A percentile compares a stretch with the other conserved stretches of the same genome.
Conservation (phyloP, 305 asterid species). For the Fraxinus ornus region DNA sequence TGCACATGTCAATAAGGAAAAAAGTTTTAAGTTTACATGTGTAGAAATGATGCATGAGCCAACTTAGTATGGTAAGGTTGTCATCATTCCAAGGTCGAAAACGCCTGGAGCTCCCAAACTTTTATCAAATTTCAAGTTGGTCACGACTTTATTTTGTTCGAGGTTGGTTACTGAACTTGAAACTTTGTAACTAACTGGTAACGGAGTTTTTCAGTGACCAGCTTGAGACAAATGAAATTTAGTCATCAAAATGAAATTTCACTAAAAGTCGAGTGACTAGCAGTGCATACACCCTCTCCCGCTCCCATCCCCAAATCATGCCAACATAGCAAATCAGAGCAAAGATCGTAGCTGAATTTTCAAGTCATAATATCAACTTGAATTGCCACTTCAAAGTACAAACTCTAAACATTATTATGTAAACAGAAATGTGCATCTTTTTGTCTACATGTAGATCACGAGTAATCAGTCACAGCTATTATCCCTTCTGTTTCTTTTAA, state of each 20-base stretch:
- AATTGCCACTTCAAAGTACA: not conserved
- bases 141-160: not conserved
- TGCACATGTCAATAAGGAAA: constrained; percentile 28
- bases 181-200: not conserved
- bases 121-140: not conserved
- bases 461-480: not conserved
- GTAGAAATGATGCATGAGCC: not conserved
- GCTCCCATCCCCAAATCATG: not conserved
- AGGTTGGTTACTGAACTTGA: not conserved
- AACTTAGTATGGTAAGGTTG: not conserved
- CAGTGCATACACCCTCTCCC: not conserved
- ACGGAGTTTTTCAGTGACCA: not conserved
- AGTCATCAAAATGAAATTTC: not conserved
- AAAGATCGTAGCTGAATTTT: not conserved
- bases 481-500: not conserved
- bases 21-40: not conserved
- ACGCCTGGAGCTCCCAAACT: not conserved
- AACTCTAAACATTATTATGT: not conserved
- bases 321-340: not conserved
- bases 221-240: not conserved
- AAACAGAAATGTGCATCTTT: not conserved
- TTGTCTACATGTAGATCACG: not conserved
- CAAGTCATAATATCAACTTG: not conserved
- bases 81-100: not conserved
- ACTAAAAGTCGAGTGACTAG: not conserved